Base-by-base conservation (phyloP, 306 rosid genomes). In the Trichosanthes cucumerina region DNA sequence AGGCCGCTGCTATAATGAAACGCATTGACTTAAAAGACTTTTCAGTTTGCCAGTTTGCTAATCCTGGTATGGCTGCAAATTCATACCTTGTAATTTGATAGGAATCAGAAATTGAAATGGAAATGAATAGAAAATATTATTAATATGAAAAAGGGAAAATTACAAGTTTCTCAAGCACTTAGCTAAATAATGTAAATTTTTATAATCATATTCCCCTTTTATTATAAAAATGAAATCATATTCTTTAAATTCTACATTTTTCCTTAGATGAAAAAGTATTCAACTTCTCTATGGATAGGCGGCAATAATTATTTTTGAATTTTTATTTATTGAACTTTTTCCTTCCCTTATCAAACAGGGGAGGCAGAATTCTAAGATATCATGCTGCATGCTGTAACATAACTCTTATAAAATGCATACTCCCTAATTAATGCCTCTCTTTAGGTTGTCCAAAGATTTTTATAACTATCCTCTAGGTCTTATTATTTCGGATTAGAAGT, bases 11-110 rank as follows among this genome's bases (percentile, higher is more conserved):
- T 77, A 75, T 94, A 83, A 84, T 94, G 64, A 94, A 89, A 81
- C 98, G 90, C 73, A 63, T 89, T 39, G 96, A 92, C 87, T 86
- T 94, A 85, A 92, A 81, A 81, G 93, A 86, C 43, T 94, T 94
- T 79, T 87, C 97, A 78, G 88, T 90, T 21, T 94, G 88, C 87
- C 97, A 94, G 85, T 66, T 92, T 80, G 44, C 95, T 49, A 92
- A 92, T 83, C 98, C 97, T 58, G 93, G 98, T 94, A 89, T 64
- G 82, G 39, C 46, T 5, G 11, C 77, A 16, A 15, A 73, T 49
- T 39, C 28, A 38, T 65, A 15, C 14, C 21, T 14, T 53, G 58
- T 16, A 46, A 44, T 71, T 71, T 39, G 9, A 11, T 68, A 41
- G 10, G 75, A 41, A 19, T 24, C 46, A 34, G 71, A 36, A 64